Conservation (phyloP, 2,329 filamentous ascomycete genomes). For the Colletotrichum karsti region DNA sequence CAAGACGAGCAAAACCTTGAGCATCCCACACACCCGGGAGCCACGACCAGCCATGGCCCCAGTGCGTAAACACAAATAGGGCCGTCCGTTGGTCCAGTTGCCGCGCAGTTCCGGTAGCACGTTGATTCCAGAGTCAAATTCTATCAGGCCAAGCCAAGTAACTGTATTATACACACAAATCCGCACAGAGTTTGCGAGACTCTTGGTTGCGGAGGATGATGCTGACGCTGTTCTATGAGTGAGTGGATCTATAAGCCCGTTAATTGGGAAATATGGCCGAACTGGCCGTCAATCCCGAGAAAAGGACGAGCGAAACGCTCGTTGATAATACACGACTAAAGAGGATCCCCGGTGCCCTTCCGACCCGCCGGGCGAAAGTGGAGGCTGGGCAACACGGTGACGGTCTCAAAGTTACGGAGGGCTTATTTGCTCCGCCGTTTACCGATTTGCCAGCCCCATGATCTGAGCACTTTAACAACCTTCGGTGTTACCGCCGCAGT, state of each 20-base stretch:
- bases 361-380: not conserved
- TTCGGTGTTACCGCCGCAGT: conserved; percentile 92
- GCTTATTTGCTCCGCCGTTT: conserved; percentile 53
- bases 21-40: not conserved
- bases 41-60: not conserved
- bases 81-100: not conserved
- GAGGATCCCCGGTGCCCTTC: not conserved
- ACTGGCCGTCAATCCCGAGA: not conserved
- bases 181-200: conserved; percentile 5
- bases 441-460: conserved; percentile 95
- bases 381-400: not conserved
- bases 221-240: conserved; percentile 21
- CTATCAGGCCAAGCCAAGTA: conserved; percentile 20
- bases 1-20: conserved; percentile 2
- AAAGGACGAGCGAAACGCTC: conserved; percentile 4
- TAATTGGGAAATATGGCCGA: conserved; percentile 8
- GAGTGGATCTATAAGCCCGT: conserved; percentile 24
- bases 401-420: not conserved
- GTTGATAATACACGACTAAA: conserved; percentile 17
- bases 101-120: conserved; percentile 16
- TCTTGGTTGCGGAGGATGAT: not conserved
- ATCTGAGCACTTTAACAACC: conserved; percentile 86
- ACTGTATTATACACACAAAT: conserved; percentile 5
- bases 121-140: conserved; percentile 12
- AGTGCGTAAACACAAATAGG: conserved; percentile 15